These are phyloP conservation scores for Pisolithus sp. DNA, from an alignment of 768 basidiomycete genomes.

Conservation along the genomic window DNA sequence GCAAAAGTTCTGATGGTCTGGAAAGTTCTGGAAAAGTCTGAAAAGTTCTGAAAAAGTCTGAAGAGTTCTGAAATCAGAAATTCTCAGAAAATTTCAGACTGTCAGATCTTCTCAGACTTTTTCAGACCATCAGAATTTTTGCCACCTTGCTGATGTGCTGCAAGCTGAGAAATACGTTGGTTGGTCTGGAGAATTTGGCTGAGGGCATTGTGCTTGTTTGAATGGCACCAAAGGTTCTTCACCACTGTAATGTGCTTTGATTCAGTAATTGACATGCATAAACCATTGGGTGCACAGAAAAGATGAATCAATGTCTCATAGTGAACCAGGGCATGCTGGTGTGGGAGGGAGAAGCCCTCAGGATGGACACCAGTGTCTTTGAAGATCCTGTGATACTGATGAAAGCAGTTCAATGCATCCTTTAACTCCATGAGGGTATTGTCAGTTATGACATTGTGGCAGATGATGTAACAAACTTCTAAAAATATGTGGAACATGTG, in stretches of 20 bases:
- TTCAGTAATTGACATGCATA: background rate
- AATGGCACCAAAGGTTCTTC: background rate
- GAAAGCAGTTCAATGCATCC: background rate
- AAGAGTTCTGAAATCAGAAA: too few species aligned
- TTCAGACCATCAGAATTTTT: too few species aligned
- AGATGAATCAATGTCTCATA: slow-evolving; percentile 6
- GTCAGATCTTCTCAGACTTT: too few species aligned
- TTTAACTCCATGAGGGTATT: background rate
- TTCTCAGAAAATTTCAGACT: too few species aligned
- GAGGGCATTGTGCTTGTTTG: background rate
- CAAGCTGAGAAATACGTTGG: slow-evolving; percentile 11
- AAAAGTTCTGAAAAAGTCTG: too few species aligned
- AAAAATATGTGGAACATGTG: background rate
- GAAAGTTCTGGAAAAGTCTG: too few species aligned
- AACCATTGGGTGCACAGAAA: slow-evolving; percentile 13
- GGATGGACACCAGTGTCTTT: slow-evolving; percentile 1
- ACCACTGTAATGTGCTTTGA: background rate
- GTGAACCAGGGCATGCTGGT: slow-evolving; percentile 13
- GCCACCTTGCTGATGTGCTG: too few species aligned
- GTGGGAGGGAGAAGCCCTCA: slow-evolving; percentile 9
- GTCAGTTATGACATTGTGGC: background rate
- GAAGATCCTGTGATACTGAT: background rate
- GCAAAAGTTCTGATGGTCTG: too few species aligned
- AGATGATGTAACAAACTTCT: background rate
- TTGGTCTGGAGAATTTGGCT: background rate